These are phyloP conservation scores for Heteromeles arbutifolia DNA, from an alignment of 306 rosid species.

Conservation along the genomic window DNA sequence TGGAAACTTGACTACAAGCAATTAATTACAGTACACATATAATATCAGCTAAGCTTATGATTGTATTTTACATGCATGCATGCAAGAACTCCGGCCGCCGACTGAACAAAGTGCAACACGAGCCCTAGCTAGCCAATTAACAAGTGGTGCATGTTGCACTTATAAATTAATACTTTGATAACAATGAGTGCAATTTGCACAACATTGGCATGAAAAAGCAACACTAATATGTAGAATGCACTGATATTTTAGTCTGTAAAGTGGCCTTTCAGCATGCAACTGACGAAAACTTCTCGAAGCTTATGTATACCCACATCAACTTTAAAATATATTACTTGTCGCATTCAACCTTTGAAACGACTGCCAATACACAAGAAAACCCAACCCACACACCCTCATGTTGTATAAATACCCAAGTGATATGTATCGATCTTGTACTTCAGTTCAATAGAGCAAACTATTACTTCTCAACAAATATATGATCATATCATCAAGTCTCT, in stretches of 20 bases:
- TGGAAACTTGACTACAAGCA: not conserved
- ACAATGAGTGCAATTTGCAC: conserved; percentile 32
- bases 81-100: not conserved
- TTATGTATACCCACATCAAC: not conserved
- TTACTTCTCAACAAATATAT: not conserved
- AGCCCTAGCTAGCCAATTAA: not conserved
- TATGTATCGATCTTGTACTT: not conserved
- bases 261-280: conserved; percentile 15
- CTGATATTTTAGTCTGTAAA: conserved; percentile 28
- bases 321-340: not conserved
- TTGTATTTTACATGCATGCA: not conserved
- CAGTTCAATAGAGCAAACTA: not conserved
- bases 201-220: conserved; percentile 16
- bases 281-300: not conserved
- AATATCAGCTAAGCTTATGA: not conserved
- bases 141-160: not conserved
- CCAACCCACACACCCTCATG: not conserved
- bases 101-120: not conserved
- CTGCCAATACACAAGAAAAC: not conserved
- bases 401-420: not conserved
- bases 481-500: not conserved
- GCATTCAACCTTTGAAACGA: not conserved
- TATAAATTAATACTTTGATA: not conserved
- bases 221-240: not conserved
- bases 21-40: not conserved